Conservation (phyloP, 805 yeast species). For the Saccharomycodes ludwigii region DNA sequence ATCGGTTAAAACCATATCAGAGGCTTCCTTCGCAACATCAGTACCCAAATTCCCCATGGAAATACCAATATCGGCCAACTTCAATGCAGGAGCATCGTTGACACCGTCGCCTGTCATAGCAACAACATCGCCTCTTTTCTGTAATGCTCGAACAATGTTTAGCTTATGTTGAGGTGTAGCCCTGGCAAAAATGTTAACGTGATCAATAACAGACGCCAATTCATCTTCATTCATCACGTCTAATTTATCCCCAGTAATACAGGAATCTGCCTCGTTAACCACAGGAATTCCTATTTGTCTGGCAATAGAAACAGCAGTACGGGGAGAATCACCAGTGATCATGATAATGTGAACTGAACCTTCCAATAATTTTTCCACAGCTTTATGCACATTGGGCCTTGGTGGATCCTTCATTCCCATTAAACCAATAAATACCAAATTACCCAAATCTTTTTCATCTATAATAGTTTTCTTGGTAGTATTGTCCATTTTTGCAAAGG, state of each 20-base stretch:
- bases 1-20: conserved; percentile 94
- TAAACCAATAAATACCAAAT: conserved; percentile 69
- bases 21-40: conserved; percentile 96
- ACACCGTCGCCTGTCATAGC: conserved; percentile 99
- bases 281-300: conserved; percentile 82
- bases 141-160: conserved; percentile 78
- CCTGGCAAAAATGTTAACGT: conserved; percentile 85
- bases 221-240: conserved; percentile 64
- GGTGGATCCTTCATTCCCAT: conserved; percentile 98
- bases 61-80: conserved; percentile 91
- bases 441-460: conserved; percentile 34
- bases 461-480: conserved; percentile 12
- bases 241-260: conserved; percentile 74
- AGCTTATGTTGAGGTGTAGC: conserved; percentile 93
- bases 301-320: conserved; percentile 79
- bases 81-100: conserved; percentile 96
- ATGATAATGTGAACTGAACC: conserved; percentile 97
- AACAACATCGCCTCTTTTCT: conserved; percentile 84
- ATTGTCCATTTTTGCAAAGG: conserved; percentile 47
- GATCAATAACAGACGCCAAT: conserved; percentile 61
- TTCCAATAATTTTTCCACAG: conserved; percentile 63
- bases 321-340: conserved; percentile 93
- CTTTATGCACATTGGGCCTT: conserved; percentile 67
- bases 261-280: conserved; percentile 47
- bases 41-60: conserved; percentile 92